Percentiles rank a stretch among this genome's conserved stretches.
phyloP scores from a whole-genome alignment of 176 grass and related monocot genomes.

The Eleusine coracana region DNA sequence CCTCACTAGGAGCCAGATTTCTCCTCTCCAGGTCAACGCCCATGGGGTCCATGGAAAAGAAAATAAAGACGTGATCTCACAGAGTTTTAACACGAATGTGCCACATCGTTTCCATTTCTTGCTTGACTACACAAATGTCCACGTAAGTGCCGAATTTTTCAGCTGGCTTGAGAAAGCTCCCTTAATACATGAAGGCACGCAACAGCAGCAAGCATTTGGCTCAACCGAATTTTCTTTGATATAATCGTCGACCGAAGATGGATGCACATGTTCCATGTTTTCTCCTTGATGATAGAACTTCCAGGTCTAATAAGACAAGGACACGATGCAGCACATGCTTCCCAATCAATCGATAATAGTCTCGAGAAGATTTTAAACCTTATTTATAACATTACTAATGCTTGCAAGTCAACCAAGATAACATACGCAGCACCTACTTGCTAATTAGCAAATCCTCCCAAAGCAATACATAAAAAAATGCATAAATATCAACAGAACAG shows the following conservation, averaged over 20 bases:
- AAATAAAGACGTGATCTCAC: neutral
- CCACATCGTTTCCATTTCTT: slow-evolving; percentile 11
- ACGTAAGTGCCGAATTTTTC: neutral
- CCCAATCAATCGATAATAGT: neutral
- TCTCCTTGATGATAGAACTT: neutral
- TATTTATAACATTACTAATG: slow-evolving; percentile 4
- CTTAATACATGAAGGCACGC: slow-evolving; percentile 19
- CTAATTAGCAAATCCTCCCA: neutral
- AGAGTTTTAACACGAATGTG: slow-evolving; percentile 10
- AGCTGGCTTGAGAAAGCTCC: neutral
- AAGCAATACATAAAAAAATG: neutral
- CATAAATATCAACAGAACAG: neutral
- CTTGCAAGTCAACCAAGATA: slow-evolving; percentile 31
- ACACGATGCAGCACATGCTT: neutral
- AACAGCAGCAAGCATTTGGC: neutral
- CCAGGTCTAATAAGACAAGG: slow-evolving; percentile 18
- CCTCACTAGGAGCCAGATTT: neutral
- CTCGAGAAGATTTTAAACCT: slow-evolving; percentile 12
- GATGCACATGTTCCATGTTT: neutral
- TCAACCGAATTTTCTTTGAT: neutral
- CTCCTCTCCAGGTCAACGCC: slow-evolving; percentile 24
- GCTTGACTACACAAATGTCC: neutral
- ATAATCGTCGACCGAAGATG: slow-evolving; percentile 2
- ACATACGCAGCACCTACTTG: neutral
- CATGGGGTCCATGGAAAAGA: neutral